A percentile compares a stretch with the other conserved stretches of the same genome.
These are phyloP conservation scores for Tetracladium maxilliforme DNA, from an alignment of 2,329 filamentous ascomycete species.

Conservation along the genomic window DNA sequence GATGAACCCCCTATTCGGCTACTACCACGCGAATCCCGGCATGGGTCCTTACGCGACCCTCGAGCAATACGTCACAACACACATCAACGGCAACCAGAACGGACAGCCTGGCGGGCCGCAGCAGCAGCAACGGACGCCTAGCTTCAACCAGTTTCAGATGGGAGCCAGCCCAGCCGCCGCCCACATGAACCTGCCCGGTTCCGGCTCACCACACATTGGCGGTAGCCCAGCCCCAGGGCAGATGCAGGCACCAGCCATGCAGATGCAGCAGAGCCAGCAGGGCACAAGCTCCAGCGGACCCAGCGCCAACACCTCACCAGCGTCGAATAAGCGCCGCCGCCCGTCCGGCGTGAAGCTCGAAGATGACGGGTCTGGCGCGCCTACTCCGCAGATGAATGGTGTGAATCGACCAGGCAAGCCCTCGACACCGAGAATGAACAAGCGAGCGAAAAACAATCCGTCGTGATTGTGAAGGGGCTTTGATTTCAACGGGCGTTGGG, in stretches of 20 bases:
- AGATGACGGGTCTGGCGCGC: conserved; percentile 9
- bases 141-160: conserved; percentile 29
- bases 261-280: conserved; percentile 52
- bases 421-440: too few relatives aligned
- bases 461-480: too few relatives aligned
- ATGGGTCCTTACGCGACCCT: conserved; percentile 42
- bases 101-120: conserved; percentile 3
- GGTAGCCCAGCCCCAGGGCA: conserved; percentile 44
- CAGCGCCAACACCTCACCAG: conserved; percentile 45
- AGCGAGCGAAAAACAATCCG: too few relatives aligned
- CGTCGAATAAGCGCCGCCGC: conserved; percentile 20
- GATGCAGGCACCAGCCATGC: conserved; percentile 52
- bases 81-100: conserved; percentile 3
- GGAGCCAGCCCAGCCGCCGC: conserved; percentile 42
- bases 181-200: conserved; percentile 44
- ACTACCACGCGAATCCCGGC: conserved; percentile 36
- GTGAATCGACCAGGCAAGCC: too few relatives aligned
- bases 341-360: conserved; percentile 21
- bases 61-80: conserved; percentile 36
- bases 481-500: too few relatives aligned
- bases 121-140: conserved; percentile 13
- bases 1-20: conserved; percentile 49
- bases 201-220: conserved; percentile 40
- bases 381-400: conserved; percentile 10
- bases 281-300: conserved; percentile 51